Evolutionary conservation across 139 green algal genomes (phyloP).

Genomic region (Zygnema circumcarinatum): DNA sequence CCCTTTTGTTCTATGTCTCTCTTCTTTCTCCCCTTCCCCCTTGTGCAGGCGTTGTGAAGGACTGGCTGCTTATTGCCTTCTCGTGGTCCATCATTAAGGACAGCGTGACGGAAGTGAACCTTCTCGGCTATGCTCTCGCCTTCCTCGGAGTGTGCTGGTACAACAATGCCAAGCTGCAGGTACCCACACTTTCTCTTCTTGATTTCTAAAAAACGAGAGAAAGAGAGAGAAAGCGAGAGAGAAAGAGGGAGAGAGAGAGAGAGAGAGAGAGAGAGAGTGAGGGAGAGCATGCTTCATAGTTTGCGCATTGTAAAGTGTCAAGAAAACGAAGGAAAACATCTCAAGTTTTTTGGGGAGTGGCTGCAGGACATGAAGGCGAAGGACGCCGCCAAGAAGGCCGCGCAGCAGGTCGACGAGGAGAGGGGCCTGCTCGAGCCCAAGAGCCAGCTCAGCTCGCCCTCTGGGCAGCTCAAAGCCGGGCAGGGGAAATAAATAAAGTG

Average conservation of each 20-base stretch:
- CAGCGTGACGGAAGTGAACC: conserved; percentile 77
- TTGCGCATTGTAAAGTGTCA: not conserved
- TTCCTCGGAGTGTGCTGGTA: conserved; percentile 69
- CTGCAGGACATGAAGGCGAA: conserved; percentile 39
- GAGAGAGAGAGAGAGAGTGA: not conserved
- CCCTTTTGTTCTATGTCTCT: conserved; percentile 1
- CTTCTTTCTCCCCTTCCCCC: no score
- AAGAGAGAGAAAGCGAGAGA: not conserved
- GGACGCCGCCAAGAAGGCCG: conserved; percentile 36
- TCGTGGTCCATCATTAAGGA: conserved; percentile 84
- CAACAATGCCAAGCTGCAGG: conserved; percentile 56
- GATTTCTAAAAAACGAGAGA: not conserved
- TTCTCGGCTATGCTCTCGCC: conserved; percentile 80
- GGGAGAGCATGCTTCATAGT: not conserved
- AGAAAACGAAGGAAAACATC: not conserved
- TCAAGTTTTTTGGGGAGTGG: not conserved
- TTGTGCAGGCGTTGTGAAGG: conserved; percentile 89
- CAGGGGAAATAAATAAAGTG: no score
- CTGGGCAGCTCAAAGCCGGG: no score
- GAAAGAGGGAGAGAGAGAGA: not conserved
- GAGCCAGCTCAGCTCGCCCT: no score
- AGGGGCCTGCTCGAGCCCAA: not conserved
- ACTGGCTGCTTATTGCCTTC: conserved; percentile 97
- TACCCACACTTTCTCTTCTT: no score
- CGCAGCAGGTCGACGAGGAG: conserved; percentile 27